Percentiles rank a stretch among this genome's conserved stretches.
These are phyloP conservation scores for Rhizomucor miehei DNA, from an alignment of 371 early-diverging fungal species.

Conservation along the genomic window DNA sequence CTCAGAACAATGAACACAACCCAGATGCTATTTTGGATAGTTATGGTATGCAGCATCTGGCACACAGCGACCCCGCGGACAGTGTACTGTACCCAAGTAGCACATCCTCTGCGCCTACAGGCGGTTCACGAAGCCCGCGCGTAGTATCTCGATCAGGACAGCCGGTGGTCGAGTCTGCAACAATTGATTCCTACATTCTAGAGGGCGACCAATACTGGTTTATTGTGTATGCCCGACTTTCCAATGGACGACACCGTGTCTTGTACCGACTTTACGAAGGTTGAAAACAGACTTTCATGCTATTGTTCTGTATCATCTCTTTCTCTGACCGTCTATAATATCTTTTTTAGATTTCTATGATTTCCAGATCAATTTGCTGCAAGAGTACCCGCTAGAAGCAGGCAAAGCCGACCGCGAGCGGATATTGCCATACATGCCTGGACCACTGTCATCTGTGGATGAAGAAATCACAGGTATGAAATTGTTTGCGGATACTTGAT, in stretches of 20 bases:
- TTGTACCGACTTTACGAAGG: constrained; percentile 72
- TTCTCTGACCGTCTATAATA: too few relatives aligned
- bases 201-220: constrained; percentile 72
- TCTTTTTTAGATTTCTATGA: constrained; percentile 68
- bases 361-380: constrained; percentile 76
- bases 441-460: constrained; percentile 55
- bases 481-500: background rate
- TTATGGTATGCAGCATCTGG: constrained; percentile 16
- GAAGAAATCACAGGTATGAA: constrained; percentile 52
- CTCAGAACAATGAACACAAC: background rate
- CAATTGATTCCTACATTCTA: constrained; percentile 56
- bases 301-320: background rate
- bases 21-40: constrained; percentile 17
- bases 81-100: background rate
- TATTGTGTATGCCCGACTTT: constrained; percentile 59
- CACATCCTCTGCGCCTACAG: too few relatives aligned
- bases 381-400: constrained; percentile 70
- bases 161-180: constrained; percentile 46
- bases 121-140: background rate
- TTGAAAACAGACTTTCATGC: background rate
- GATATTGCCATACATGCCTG: constrained; percentile 78
- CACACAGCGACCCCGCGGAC: constrained; percentile 2
- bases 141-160: background rate
- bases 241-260: constrained; percentile 50
- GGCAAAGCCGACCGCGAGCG: constrained; percentile 65